Conservation (phyloP, 1,284 basidiomycete species). For the Gymnopus androsaceus region DNA sequence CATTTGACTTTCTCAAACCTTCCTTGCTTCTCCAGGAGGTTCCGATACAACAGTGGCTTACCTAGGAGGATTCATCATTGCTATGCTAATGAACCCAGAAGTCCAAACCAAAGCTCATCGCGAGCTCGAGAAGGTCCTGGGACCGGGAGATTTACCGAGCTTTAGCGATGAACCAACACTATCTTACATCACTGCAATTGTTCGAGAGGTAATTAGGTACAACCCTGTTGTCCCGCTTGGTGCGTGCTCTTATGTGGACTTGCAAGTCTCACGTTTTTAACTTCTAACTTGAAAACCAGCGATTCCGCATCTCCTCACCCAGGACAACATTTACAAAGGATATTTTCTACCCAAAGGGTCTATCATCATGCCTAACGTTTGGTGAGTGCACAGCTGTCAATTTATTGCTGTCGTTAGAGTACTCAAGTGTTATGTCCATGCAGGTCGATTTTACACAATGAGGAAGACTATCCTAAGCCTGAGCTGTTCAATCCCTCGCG, state of each 20-base stretch:
- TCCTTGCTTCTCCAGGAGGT: not conserved
- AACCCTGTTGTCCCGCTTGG: constrained; percentile 5
- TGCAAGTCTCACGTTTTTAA: not conserved
- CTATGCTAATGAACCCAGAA: constrained; percentile 6
- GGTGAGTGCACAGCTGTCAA: constrained; percentile 19
- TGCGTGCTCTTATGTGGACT: not conserved
- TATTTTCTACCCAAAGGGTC: constrained; percentile 47
- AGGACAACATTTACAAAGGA: constrained; percentile 45
- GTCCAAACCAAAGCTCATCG: constrained; percentile 10
- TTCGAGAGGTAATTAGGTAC: constrained; percentile 1
- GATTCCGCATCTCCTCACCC: constrained; percentile 37
- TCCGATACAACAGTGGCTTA: constrained; percentile 1
- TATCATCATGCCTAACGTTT: constrained; percentile 42
- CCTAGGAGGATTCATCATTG: not conserved
- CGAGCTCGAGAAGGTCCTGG: constrained; percentile 5
- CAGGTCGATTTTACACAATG: constrained; percentile 9
- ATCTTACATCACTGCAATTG: constrained; percentile 11
- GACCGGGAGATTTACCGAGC: constrained; percentile 1
- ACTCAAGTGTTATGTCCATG: not conserved
- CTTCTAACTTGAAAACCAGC: not conserved
- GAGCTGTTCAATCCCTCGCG: constrained; percentile 3
- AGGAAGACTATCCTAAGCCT: constrained; percentile 10
- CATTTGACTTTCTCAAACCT: not conserved
- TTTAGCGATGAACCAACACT: constrained; percentile 5
- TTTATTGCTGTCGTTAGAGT: not conserved